These are phyloP conservation scores for Grosmannia penicillata DNA, from an alignment of 2,329 filamentous ascomycete species.

Conservation along the genomic window DNA sequence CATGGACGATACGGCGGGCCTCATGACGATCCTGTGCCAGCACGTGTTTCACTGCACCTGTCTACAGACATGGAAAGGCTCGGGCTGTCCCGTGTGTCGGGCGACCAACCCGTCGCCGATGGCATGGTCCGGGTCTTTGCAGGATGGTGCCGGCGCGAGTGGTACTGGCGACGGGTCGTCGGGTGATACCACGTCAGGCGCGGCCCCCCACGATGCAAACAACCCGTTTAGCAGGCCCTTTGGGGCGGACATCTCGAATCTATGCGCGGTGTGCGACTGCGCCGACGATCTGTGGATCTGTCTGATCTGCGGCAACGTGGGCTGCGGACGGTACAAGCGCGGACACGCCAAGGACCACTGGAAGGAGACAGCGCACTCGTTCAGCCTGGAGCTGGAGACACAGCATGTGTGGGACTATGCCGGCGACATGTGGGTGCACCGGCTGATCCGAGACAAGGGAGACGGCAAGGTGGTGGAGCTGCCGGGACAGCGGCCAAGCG, in stretches of 20 bases:
- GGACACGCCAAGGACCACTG: constrained; percentile 91
- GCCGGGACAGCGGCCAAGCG: constrained; percentile 30
- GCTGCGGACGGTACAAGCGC: constrained; percentile 86
- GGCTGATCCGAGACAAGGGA: constrained; percentile 83
- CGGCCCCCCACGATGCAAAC: constrained; percentile 22
- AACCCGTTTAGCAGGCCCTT: constrained; percentile 41
- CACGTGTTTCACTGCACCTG: constrained; percentile 97
- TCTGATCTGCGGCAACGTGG: constrained; percentile 81
- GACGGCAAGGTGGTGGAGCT: constrained; percentile 87
- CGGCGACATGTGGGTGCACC: constrained; percentile 89
- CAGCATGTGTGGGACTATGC: constrained; percentile 98
- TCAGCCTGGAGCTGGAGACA: constrained; percentile 81
- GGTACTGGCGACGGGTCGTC: background rate
- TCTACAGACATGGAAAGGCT: constrained; percentile 88
- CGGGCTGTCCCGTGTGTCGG: constrained; percentile 85
- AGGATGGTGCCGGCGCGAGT: background rate
- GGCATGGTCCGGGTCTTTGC: too few species aligned
- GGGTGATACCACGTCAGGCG: constrained; percentile 2
- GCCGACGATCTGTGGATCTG: constrained; percentile 86
- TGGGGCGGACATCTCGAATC: constrained; percentile 44
- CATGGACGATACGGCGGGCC: constrained; percentile 93
- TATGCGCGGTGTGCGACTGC: constrained; percentile 71
- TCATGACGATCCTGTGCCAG: constrained; percentile 92
- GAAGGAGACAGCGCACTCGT: constrained; percentile 78
- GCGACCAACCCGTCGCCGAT: constrained; percentile 48